Evolutionary conservation across 371 early-diverging fungal species (phyloP).

Genomic region (Entomophthora muscae): DNA sequence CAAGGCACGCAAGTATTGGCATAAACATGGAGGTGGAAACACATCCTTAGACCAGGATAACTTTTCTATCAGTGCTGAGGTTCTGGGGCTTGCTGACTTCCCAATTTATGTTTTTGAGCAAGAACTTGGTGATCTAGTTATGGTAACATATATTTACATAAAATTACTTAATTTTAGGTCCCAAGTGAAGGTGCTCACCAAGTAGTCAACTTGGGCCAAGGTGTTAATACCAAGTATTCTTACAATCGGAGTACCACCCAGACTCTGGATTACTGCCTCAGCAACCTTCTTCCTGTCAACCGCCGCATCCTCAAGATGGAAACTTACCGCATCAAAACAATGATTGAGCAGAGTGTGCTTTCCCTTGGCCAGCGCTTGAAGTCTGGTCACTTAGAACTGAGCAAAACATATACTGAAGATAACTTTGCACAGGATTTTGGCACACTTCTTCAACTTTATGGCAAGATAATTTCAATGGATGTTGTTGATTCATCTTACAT

Average conservation of each 20-base stretch:
- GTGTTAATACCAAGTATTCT: constrained; percentile 14
- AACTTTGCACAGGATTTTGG: neutral
- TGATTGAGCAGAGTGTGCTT: neutral
- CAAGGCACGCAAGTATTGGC: constrained; percentile 13
- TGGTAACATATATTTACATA: no score
- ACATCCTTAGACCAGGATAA: constrained; percentile 1
- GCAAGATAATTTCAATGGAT: no score
- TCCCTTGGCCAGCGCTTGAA: neutral
- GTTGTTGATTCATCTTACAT: neutral
- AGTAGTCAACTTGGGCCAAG: constrained; percentile 11
- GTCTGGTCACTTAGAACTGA: neutral
- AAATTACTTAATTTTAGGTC: no score
- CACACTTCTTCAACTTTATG: neutral
- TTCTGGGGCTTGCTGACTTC: constrained; percentile 13
- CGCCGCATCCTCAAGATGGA: neutral
- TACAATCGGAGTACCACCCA: constrained; percentile 19
- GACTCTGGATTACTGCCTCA: constrained; percentile 12
- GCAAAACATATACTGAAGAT: neutral
- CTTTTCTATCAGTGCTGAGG: constrained; percentile 10
- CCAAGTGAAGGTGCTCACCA: constrained; percentile 17
- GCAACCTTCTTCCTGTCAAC: constrained; percentile 10
- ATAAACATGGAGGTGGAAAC: constrained; percentile 9
- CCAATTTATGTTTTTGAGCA: constrained; percentile 17
- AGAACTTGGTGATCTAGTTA: constrained; percentile 18
- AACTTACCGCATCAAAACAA: neutral